phyloP scores from a whole-genome alignment of 2,329 filamentous ascomycete genomes.

The Calonectria honghensis region DNA sequence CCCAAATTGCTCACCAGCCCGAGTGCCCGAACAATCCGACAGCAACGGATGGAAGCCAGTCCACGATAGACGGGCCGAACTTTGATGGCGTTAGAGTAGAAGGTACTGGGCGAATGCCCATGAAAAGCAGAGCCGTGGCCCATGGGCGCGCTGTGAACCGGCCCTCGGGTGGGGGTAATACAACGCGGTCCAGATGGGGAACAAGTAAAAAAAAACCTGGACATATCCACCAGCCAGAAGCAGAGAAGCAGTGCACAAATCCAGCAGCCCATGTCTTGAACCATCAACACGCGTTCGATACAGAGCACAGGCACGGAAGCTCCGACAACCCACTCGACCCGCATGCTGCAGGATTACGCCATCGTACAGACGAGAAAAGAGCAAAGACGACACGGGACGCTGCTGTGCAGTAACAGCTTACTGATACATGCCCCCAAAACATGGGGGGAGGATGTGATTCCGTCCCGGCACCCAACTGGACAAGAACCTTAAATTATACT shows the following conservation, averaged over 20 bases:
- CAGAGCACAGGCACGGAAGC: constrained; percentile 31
- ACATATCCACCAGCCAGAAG: constrained; percentile 27
- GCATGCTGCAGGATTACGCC: constrained; percentile 38
- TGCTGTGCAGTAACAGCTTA: constrained; percentile 16
- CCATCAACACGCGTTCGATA: background rate
- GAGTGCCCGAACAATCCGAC: constrained; percentile 29
- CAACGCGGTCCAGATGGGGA: constrained; percentile 1
- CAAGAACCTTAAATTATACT: constrained; percentile 37
- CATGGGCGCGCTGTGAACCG: constrained; percentile 14
- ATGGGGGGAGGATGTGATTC: constrained; percentile 19
- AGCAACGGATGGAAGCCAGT: constrained; percentile 3
- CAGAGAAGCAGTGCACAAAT: background rate
- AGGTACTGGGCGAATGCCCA: background rate
- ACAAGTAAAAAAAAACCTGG: background rate
- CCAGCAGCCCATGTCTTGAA: constrained; percentile 8
- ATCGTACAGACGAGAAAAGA: constrained; percentile 33
- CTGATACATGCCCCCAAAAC: constrained; percentile 13
- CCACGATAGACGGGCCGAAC: constrained; percentile 27
- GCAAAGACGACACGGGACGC: constrained; percentile 18
- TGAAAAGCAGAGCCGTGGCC: constrained; percentile 24
- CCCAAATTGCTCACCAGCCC: constrained; percentile 35
- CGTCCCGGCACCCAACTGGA: constrained; percentile 13
- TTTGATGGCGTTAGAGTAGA: constrained; percentile 30
- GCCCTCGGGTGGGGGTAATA: constrained; percentile 6
- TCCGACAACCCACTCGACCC: constrained; percentile 31